phyloP scores from a whole-genome alignment of 371 early-diverging fungal species.

The Quaeritorhiza haematococci region DNA sequence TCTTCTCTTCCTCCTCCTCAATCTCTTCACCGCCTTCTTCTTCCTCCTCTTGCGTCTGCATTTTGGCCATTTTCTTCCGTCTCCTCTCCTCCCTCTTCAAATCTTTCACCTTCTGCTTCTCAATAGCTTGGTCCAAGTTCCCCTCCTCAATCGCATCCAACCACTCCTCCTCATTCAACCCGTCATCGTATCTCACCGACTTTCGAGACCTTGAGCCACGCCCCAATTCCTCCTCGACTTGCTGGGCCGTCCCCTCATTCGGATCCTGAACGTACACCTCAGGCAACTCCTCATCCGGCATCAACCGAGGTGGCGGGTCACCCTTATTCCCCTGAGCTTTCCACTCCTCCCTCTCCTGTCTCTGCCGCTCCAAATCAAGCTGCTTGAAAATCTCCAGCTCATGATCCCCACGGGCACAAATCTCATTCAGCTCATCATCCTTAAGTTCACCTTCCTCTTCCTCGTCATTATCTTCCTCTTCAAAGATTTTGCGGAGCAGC shows the following conservation, averaged over 20 bases:
- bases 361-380: conserved; percentile 66
- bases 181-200: conserved; percentile 81
- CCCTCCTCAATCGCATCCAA: conserved; percentile 60
- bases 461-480: conserved; percentile 28
- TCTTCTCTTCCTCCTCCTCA: conserved; percentile 12
- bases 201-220: conserved; percentile 64
- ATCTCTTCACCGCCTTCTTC: conserved; percentile 4
- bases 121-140: conserved; percentile 35
- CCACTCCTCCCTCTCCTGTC: conserved; percentile 37
- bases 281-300: conserved; percentile 84
- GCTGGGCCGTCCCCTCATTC: conserved; percentile 32
- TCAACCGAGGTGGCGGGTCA: conserved; percentile 65
- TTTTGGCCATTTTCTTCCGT: conserved; percentile 7
- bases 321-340: conserved; percentile 40
- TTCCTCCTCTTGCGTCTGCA: conserved; percentile 5
- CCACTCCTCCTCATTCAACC: conserved; percentile 92
- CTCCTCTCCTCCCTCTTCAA: conserved; percentile 3
- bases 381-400: conserved; percentile 53
- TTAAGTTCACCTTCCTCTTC: conserved; percentile 74
- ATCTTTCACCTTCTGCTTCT: conserved; percentile 11
- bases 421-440: conserved; percentile 83
- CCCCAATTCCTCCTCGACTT: conserved; percentile 49
- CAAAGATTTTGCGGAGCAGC: conserved; percentile 75
- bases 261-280: conserved; percentile 64
- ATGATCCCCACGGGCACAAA: conserved; percentile 43